Evolutionary conservation across 495 filamentous ascomycete genomes (phyloP), one percentile per base, ranked within the genome.

Genomic region (Ramalina intermedia): DNA sequence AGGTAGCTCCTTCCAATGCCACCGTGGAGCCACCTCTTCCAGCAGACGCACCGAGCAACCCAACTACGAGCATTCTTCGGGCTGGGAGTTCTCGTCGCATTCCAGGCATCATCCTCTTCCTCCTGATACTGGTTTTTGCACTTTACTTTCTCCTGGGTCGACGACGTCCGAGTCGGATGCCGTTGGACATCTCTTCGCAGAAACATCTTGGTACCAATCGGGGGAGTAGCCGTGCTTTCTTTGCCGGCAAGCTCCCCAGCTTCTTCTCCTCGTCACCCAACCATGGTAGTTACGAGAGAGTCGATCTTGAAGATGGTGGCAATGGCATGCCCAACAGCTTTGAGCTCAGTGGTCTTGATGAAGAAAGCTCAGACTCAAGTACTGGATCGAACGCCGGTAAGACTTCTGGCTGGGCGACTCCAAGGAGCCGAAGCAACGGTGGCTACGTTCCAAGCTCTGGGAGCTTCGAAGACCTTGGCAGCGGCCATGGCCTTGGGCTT

Each of bases 41-140:
- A 6, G 44, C 1, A 13, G 44, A 37, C 14, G 26, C 14, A 27
- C 14, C 44, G 11, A 36, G 18, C 21, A 71, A 80, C 38, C 89
- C 82, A 82, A 83, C 86, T 52, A 82, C 91, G 57, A 61, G 78
- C 0, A 67, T 93, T 27, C 76, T 81, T 56, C 63, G 78, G 56
- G 58, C 72, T 23, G 69, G 74, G 53, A 73, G 72, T 12, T 69
- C 80, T 8, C 81, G 80, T 33, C 71, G 81, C 3, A 81, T 85
- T 50, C 79, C 84, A 1, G 84, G 82, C 4, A 77, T 93, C 26
- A 51, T 88, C 1, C 71, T 90, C 1, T 84, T 94, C 55, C 41
- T 81, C 17, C 67, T 94, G 42, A 79, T 95, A 47, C 61, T 93
- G 41, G 67, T 81, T 40, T 56, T 94, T 27, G 72, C 65, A 2